Base-by-base conservation (phyloP, 202 grass and related monocot species). In the Alloteropsis angusta region DNA sequence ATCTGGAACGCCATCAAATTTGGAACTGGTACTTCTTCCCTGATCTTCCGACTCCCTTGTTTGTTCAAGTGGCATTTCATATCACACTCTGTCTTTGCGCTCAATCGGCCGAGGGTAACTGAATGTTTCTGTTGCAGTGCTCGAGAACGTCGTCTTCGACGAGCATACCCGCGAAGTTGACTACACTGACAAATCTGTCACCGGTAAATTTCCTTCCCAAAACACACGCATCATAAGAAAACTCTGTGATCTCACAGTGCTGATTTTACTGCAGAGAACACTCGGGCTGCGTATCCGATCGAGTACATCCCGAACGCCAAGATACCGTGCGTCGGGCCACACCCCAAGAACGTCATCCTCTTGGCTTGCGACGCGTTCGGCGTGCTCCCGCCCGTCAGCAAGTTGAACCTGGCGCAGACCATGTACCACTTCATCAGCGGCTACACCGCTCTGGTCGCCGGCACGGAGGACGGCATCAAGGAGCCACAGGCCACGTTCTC, bases 371-470 rank as follows among this genome's bases (percentile, higher is more conserved):
- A 99, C 49, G 96, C 96, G 1, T 99, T 96, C 50, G 96, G 96
- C 5, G 96, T 99, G 32, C 96, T 99, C 71, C 96, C 96, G 48
- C 96, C 96, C 0, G 90, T 99, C 14, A 96, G 96, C 96, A 99
- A 96, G 77, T 84, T 99, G n/a, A 96, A 83, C 80, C 86, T 99
- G 23, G 75, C 92, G 10, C 96, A 99, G 84, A 99, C 96, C 65
- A 99, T 99, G 96, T 99, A 99, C 82, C 96, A 99, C 57, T 99
- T 99, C 90, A 99, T 99, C 72, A 99, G 96, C 50, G 96, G 96
- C 75, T 99, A 99, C 86, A 99, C 96, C 52, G 96, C 96, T 52
- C 72, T 99, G 58, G 96, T 99, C 64, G 96, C 96, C 30, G 96
- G 96, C 44, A 99, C 96, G 7, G 96, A 93, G 32, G 96, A 99